These are phyloP conservation scores for Phaeophleospora eucalypticola DNA, from an alignment of 2,329 filamentous ascomycete species.

Conservation along the genomic window DNA sequence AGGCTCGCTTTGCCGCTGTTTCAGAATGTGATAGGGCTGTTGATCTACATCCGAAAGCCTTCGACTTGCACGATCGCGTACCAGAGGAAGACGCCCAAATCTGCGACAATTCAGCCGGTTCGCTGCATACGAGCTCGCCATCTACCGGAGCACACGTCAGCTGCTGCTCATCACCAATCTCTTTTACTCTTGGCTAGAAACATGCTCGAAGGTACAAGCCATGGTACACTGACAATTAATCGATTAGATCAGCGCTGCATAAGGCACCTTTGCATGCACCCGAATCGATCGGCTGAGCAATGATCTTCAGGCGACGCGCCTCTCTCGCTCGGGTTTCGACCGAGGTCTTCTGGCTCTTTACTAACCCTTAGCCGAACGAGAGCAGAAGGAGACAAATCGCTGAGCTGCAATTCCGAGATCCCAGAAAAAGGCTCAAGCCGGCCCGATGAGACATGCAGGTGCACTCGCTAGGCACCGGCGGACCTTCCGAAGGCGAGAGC, in stretches of 20 bases:
- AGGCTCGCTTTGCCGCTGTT: slow-evolving; percentile 2
- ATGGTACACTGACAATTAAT: background rate
- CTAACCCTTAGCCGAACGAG: background rate
- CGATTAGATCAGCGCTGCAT: background rate
- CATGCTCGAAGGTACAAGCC: background rate
- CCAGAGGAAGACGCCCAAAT: background rate
- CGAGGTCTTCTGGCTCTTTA: background rate
- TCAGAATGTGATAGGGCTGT: slow-evolving; percentile 5
- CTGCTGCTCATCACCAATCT: background rate
- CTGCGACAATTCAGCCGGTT: background rate
- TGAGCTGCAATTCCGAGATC: background rate
- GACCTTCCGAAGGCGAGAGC: no score
- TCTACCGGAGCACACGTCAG: background rate
- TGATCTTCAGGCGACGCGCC: background rate
- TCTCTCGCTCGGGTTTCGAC: background rate
- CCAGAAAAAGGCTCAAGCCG: background rate
- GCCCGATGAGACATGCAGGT: background rate
- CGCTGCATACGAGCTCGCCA: background rate
- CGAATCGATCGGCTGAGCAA: background rate
- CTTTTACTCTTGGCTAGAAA: background rate
- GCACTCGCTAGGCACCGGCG: no score
- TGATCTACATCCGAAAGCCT: slow-evolving; percentile 1
- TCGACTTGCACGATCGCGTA: background rate
- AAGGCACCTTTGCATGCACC: background rate
- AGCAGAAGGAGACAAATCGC: background rate